Conservation (phyloP, 768 basidiomycete genomes). For the Boletus rubescentipes region DNA sequence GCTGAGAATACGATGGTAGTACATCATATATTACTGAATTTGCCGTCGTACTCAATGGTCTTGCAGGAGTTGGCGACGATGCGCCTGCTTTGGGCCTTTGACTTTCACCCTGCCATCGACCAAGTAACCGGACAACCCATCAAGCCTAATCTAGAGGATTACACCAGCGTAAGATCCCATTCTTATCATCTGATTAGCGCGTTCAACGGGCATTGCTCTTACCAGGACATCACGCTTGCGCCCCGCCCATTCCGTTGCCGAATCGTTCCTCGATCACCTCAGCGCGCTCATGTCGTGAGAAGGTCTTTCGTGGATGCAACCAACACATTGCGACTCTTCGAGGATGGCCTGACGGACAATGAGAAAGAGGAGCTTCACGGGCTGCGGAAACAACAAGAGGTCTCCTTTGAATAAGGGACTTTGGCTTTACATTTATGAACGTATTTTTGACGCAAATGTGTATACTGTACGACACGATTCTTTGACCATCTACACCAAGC, state of each 20-base stretch:
- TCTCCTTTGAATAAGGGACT: neutral
- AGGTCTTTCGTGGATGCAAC: conserved; percentile 5
- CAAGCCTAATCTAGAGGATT: neutral
- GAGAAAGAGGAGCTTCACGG: neutral
- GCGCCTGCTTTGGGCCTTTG: conserved; percentile 6
- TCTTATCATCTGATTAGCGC: neutral
- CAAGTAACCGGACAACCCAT: neutral
- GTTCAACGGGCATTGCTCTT: neutral
- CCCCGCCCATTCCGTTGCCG: conserved; percentile 5
- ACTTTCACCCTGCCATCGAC: conserved; percentile 1
- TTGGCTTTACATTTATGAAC: too few relatives aligned
- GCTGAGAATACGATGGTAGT: conserved; percentile 6
- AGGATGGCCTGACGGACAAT: neutral
- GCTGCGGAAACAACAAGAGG: neutral
- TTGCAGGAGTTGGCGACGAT: conserved; percentile 1
- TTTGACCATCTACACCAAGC: too few relatives aligned
- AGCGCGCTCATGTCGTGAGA: neutral
- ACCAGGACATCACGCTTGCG: neutral
- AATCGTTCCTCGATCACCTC: neutral
- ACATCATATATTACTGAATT: neutral
- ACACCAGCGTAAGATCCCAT: neutral
- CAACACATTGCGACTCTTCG: neutral
- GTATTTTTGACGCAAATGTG: too few relatives aligned
- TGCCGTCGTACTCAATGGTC: neutral
- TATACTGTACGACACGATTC: too few relatives aligned